phyloP scores from a whole-genome alignment of 2,329 filamentous ascomycete species.

The Neopestalotiopsis clavispora region DNA sequence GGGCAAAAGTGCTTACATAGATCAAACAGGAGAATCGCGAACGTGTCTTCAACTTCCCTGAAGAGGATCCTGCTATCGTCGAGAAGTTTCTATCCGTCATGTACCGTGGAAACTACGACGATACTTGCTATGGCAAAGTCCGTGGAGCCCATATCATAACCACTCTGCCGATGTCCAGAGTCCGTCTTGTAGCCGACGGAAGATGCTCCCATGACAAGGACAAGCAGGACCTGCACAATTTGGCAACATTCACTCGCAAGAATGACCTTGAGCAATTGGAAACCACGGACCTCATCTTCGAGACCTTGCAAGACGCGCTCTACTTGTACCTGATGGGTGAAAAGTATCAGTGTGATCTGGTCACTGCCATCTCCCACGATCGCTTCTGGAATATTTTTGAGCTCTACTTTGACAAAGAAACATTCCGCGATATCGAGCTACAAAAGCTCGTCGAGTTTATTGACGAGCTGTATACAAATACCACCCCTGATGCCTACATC shows the following conservation, averaged over 20 bases:
- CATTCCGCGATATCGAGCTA: not conserved
- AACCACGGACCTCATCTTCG: not conserved
- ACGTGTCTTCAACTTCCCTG: slow-evolving; percentile 29
- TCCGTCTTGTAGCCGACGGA: too few species aligned
- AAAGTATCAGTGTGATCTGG: not conserved
- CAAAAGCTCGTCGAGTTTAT: not conserved
- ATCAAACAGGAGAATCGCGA: slow-evolving; percentile 25
- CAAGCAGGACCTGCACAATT: too few species aligned
- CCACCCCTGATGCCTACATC: too few species aligned
- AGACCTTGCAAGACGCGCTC: not conserved
- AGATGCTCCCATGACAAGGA: not conserved
- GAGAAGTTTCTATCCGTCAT: slow-evolving; percentile 35
- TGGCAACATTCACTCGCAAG: too few species aligned
- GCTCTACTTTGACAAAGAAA: not conserved
- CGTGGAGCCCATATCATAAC: not conserved
- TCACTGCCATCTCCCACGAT: not conserved
- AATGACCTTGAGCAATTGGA: too few species aligned
- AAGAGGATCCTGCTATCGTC: slow-evolving; percentile 34
- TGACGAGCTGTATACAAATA: not conserved
- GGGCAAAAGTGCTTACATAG: not conserved
- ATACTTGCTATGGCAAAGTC: slow-evolving; percentile 10
- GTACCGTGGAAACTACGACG: slow-evolving; percentile 31
- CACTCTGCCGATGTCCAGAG: too few species aligned
- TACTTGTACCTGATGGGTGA: not conserved
- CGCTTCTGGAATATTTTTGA: not conserved